phyloP scores from a whole-genome alignment of 2,329 filamentous ascomycete species.

The Corniculantispora saksenae region DNA sequence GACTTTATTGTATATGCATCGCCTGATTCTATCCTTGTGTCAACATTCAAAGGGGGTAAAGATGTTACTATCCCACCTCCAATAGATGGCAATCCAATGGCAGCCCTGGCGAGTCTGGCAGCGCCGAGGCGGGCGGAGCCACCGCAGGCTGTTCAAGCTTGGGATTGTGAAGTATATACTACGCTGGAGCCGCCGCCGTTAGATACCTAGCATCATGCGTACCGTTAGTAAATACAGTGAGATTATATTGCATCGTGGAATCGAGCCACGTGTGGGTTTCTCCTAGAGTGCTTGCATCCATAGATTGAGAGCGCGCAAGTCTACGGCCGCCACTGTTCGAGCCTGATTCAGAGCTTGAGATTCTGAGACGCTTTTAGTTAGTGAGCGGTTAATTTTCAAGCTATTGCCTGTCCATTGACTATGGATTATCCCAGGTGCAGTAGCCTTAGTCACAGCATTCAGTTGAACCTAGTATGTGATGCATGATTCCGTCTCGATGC shows the following conservation, averaged over 20 bases:
- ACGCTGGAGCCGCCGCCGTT: conserved; percentile 1
- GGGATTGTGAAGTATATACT: conserved; percentile 14
- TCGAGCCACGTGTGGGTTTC: neutral
- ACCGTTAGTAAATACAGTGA: neutral
- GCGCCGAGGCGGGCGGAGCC: neutral
- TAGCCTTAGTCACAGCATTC: neutral
- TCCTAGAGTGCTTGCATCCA: neutral
- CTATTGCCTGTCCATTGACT: neutral
- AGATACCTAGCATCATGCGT: neutral
- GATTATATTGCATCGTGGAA: neutral
- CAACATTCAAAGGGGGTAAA: neutral
- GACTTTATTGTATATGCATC: conserved; percentile 13
- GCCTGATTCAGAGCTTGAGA: neutral
- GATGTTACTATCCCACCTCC: neutral
- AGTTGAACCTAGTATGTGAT: neutral
- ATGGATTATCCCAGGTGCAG: neutral
- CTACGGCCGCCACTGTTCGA: neutral
- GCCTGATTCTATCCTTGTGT: conserved; percentile 12
- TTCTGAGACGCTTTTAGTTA: neutral
- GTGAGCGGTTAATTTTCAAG: neutral
- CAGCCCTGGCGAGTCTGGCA: neutral
- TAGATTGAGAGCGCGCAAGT: neutral
- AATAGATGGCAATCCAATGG: neutral
- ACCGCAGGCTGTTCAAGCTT: neutral
- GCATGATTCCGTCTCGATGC: neutral